Conservation (phyloP, 2,329 filamentous ascomycete species). For the Xylariaceae sp. region DNA sequence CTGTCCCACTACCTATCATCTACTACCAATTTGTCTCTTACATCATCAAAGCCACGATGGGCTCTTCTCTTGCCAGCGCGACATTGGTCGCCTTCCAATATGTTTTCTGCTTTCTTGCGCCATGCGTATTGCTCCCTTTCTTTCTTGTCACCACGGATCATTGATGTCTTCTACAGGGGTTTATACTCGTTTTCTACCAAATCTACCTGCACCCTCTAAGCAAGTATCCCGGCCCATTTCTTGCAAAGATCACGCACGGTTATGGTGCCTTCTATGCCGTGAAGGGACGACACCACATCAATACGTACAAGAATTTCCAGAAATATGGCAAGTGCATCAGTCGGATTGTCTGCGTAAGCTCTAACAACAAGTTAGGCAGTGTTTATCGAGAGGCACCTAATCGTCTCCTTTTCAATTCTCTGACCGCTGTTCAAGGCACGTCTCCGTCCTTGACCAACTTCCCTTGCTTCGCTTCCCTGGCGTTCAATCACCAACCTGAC, state of each 20-base stretch:
- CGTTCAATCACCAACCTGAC: too few species aligned
- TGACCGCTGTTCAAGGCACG: constrained; percentile 11
- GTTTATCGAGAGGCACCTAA: constrained; percentile 11
- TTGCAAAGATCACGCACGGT: not conserved
- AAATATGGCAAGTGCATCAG: not conserved
- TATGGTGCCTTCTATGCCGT: not conserved
- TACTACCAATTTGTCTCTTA: too few species aligned
- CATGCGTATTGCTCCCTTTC: too few species aligned
- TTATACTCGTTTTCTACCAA: not conserved
- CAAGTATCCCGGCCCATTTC: not conserved
- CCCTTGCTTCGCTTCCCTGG: too few species aligned
- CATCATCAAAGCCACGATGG: too few species aligned
- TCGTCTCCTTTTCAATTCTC: constrained; percentile 15
- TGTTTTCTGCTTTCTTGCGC: too few species aligned
- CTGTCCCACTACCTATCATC: too few species aligned
- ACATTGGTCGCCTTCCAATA: too few species aligned
- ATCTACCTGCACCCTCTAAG: not conserved
- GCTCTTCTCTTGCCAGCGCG: too few species aligned
- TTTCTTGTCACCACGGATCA: too few species aligned
- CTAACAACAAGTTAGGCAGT: not conserved
- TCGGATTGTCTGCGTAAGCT: not conserved
- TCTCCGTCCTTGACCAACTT: too few species aligned
- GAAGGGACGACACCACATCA: not conserved
- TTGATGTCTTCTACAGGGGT: too few species aligned
- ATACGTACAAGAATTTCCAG: not conserved